phyloP scores from a whole-genome alignment of 1,284 basidiomycete genomes.

The Chiua sp. region DNA sequence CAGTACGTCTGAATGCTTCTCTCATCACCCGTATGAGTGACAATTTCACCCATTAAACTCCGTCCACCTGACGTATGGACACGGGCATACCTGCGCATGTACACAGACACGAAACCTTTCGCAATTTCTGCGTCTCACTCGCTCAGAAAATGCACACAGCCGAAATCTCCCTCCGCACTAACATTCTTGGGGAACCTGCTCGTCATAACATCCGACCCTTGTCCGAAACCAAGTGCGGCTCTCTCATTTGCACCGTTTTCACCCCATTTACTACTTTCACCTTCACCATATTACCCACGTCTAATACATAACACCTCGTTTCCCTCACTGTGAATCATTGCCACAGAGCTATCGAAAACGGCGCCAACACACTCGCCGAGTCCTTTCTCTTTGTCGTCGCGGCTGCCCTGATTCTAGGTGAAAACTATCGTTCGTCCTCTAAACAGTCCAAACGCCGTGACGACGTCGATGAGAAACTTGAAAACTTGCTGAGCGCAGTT shows the following conservation, averaged over 20 bases:
- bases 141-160: conserved; percentile 84
- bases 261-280: background rate
- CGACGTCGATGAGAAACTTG: conserved; percentile 74
- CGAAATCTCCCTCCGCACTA: conserved; percentile 79
- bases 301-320: background rate
- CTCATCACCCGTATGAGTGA: background rate
- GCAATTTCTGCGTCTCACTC: conserved; percentile 74
- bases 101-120: conserved; percentile 81
- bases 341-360: conserved; percentile 86
- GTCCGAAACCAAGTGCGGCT: conserved; percentile 76
- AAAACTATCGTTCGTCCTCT: conserved; percentile 78
- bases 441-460: conserved; percentile 78
- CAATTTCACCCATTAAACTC: no score
- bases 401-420: conserved; percentile 75
- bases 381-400: conserved; percentile 88
- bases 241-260: background rate
- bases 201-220: conserved; percentile 76
- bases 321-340: background rate
- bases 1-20: conserved; percentile 56
- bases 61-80: no score
- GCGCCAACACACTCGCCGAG: conserved; percentile 86
- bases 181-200: conserved; percentile 80
- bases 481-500: conserved; percentile 57
- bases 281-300: background rate
- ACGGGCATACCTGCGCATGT: no score